Percentiles rank a stretch among this genome's conserved stretches.
These are phyloP conservation scores for Biscogniauxia marginata DNA, from an alignment of 2,329 filamentous ascomycete species.

Conservation along the genomic window DNA sequence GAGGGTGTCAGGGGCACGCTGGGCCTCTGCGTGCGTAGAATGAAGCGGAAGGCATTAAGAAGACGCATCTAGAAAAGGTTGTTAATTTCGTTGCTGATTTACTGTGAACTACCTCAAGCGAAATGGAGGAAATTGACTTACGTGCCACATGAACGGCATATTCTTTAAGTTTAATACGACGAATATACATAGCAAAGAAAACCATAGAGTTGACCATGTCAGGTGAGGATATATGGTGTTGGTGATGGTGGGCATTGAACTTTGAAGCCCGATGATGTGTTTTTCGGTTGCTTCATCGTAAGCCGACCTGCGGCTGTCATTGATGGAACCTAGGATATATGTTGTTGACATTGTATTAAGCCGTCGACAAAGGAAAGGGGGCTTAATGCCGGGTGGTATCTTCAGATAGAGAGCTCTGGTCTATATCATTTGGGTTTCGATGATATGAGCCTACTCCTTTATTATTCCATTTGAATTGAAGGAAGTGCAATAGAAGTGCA, in stretches of 20 bases:
- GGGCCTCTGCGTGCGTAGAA: constrained; percentile 42
- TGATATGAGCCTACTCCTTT: background rate
- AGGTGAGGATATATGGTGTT: constrained; percentile 18
- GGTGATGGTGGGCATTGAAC: constrained; percentile 9
- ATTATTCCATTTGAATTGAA: background rate
- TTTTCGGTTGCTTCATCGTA: constrained; percentile 16
- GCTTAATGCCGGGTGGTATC: background rate
- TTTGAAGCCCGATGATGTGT: constrained; percentile 9
- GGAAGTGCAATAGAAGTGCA: background rate
- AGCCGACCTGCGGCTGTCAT: constrained; percentile 19
- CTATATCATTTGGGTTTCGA: background rate
- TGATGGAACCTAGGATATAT: constrained; percentile 23
- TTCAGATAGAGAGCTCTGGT: background rate
- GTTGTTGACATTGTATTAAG: constrained; percentile 21
- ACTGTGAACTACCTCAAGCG: background rate
- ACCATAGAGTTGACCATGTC: constrained; percentile 32
- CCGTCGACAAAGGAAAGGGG: constrained; percentile 6
- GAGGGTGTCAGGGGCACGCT: constrained; percentile 42
- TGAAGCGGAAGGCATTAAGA: constrained; percentile 41
- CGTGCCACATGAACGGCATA: constrained; percentile 61
- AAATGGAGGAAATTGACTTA: constrained; percentile 36
- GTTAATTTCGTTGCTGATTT: constrained; percentile 6
- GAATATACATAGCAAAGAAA: constrained; percentile 36
- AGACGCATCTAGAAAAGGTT: constrained; percentile 28
- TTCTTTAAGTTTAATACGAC: constrained; percentile 56